Evolutionary conservation across 768 basidiomycete genomes (phyloP).

Genomic region (Hydnum rufescens): DNA sequence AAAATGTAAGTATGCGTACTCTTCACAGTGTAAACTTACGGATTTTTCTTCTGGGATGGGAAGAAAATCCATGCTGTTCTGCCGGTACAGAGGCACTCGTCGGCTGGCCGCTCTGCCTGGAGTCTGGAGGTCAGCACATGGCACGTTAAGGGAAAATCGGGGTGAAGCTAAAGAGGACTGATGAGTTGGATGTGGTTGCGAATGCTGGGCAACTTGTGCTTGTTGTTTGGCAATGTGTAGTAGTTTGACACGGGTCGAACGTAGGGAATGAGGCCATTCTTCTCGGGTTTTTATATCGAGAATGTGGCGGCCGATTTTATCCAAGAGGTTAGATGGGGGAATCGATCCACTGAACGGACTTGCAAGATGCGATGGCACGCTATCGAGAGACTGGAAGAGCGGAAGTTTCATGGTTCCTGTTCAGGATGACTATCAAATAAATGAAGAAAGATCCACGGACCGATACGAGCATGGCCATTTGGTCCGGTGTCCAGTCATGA

Average conservation of each 20-base stretch:
- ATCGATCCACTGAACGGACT: conserved; percentile 73
- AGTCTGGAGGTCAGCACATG: too few species aligned
- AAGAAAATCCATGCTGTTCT: conserved; percentile 79
- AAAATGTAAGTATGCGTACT: background rate
- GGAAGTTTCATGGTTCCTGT: background rate
- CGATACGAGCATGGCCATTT: background rate
- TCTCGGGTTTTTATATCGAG: conserved; percentile 40
- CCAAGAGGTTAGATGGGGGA: conserved; percentile 69
- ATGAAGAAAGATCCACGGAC: background rate
- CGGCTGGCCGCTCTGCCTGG: too few species aligned
- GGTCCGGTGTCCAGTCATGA: conserved; percentile 1
- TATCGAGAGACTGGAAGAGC: conserved; percentile 47
- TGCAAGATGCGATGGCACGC: conserved; percentile 62
- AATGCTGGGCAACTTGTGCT: conserved; percentile 24
- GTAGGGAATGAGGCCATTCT: conserved; percentile 70
- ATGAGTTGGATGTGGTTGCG: conserved; percentile 16
- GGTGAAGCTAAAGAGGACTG: conserved; percentile 16
- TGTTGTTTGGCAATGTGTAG: conserved; percentile 54
- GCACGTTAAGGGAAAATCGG: background rate
- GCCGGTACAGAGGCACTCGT: conserved; percentile 42
- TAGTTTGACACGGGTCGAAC: conserved; percentile 65
- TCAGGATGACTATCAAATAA: background rate
- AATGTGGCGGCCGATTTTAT: conserved; percentile 68
- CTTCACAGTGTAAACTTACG: background rate
- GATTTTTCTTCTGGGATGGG: background rate